Evolutionary conservation across 2,329 filamentous ascomycete species (phyloP), one percentile per base, ranked within the genome.

Genomic region (Amphichorda felina): DNA sequence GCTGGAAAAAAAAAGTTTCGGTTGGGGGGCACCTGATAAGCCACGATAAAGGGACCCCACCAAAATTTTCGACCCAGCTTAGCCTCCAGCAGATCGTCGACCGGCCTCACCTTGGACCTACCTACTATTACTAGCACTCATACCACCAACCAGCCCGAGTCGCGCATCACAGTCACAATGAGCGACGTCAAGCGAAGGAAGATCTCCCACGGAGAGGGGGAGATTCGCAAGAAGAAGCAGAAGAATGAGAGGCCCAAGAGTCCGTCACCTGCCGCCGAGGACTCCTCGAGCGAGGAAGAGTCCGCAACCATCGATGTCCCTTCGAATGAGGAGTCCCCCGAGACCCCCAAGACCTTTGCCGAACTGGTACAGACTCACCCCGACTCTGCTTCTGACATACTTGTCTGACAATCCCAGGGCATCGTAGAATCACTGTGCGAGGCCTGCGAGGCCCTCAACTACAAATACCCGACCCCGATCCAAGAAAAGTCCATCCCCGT

Each of bases 361-460:
- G 79, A 84, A 24, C 55, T 84, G 30, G 69, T 72, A 53, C 21
- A 59, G 25, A n/a, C 17, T 8, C 16, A 2, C 6, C 17, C 17
- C 25, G n/a, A 4, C 19, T 18, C 35, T 33, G 9, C 4, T 15
- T 16, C 5, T 17, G n/a, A 8, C n/a, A 24, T 10, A 24, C 10
- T 10, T 24, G 10, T 24, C 9, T 16, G 4, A 8, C 13, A 2
- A 41, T 26, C 4, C 2, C 36, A 79, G 75, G 89, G 89, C 17
- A 72, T 96, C 34, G 82, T 88, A 39, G 85, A 93, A 38, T 74
- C 82, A 21, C 70, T 98, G 36, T 93, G 85, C 60, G 88, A 96
- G 54, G 86, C 89, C 34, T 96, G 89, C 61, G 72, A 73, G 5
- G 68, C 74, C 1, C 70, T 96, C 36, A 82, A 82, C 42, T 98